Evolutionary conservation across 1,284 basidiomycete genomes (phyloP).

Genomic region (Porodaedalea pini): DNA sequence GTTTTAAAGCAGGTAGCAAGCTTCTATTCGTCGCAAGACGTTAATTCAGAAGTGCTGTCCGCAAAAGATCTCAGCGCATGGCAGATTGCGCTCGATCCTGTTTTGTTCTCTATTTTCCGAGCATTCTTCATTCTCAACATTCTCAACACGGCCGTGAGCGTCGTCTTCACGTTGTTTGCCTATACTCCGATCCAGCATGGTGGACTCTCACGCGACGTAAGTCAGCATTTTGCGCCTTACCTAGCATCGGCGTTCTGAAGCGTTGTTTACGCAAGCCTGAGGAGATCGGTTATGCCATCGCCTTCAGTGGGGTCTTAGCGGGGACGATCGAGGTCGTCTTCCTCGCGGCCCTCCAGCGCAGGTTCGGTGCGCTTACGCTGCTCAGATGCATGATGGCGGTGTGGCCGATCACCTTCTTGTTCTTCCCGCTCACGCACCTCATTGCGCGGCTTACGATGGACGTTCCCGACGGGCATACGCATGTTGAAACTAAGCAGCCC

Average conservation of each 20-base stretch:
- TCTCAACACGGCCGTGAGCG: conserved; percentile 4
- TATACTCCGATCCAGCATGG: conserved; percentile 18
- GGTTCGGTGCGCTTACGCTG: conserved; percentile 35
- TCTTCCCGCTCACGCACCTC: conserved; percentile 36
- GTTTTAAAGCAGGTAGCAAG: conserved; percentile 3
- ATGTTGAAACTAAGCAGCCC: conserved; percentile 9
- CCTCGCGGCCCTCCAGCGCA: conserved; percentile 36
- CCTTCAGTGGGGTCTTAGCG: conserved; percentile 33
- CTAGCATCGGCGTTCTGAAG: too few species aligned
- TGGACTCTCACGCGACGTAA: conserved; percentile 21
- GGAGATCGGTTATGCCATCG: conserved; percentile 23
- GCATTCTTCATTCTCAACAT: conserved; percentile 17
- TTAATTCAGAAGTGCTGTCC: not conserved
- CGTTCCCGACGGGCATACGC: conserved; percentile 19
- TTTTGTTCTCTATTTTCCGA: conserved; percentile 14
- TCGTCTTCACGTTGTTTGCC: conserved; percentile 16
- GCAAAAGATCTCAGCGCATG: not conserved
- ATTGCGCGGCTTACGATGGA: conserved; percentile 27
- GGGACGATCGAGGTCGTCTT: conserved; percentile 34
- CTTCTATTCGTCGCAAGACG: conserved; percentile 1
- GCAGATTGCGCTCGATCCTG: conserved; percentile 3
- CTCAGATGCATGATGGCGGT: conserved; percentile 36
- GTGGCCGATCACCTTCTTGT: conserved; percentile 36
- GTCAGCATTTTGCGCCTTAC: conserved; percentile 1
- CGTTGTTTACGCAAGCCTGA: conserved; percentile 10